phyloP scores from a whole-genome alignment of 78 protist genomes.

The Blattamonas nauphoetae region DNA sequence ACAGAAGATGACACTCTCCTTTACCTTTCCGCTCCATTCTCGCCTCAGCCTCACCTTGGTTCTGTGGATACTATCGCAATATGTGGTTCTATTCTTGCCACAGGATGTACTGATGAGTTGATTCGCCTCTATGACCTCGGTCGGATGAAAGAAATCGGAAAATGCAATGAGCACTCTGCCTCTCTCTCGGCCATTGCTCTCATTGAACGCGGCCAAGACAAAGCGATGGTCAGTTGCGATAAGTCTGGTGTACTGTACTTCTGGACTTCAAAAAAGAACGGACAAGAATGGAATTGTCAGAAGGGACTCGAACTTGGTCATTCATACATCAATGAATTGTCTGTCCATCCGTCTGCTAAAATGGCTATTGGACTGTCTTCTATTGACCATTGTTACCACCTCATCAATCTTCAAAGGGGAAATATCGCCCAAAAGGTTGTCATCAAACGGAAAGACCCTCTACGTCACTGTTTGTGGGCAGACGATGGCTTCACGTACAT shows the following conservation, averaged over 20 bases:
- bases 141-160: background rate
- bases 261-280: background rate
- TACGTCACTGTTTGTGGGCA: too few relatives aligned
- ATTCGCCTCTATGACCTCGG: background rate
- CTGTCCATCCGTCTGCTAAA: background rate
- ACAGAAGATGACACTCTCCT: too few relatives aligned
- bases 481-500: too few relatives aligned
- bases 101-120: background rate
- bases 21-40: background rate
- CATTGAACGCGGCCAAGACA: background rate
- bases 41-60: background rate
- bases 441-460: too few relatives aligned
- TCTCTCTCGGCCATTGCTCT: background rate
- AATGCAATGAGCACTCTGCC: background rate
- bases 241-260: background rate
- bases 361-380: background rate
- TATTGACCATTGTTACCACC: too few relatives aligned
- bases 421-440: too few relatives aligned
- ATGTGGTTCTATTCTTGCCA: background rate
- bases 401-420: too few relatives aligned
- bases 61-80: background rate
- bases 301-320: background rate
- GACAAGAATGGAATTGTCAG: background rate
- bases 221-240: background rate
- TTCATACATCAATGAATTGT: background rate